Evolutionary conservation across 2,329 filamentous ascomycete genomes (phyloP).

Genomic region (Chrysosporium queenslandicum): DNA sequence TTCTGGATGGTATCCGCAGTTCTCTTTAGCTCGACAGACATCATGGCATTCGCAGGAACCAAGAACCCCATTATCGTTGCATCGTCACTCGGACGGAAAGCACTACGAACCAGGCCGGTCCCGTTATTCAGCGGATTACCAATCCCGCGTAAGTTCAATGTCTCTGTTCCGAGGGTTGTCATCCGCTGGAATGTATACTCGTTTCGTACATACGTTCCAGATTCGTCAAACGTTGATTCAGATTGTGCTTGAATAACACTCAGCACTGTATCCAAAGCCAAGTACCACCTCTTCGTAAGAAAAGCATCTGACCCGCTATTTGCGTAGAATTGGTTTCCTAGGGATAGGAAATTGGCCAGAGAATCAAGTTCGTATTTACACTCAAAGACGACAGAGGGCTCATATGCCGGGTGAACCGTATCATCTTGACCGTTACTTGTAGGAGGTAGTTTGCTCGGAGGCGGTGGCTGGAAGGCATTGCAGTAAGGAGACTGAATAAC

Average conservation of each 20-base stretch:
- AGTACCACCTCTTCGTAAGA: slow-evolving; percentile 65
- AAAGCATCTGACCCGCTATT: slow-evolving; percentile 70
- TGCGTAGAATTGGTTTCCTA: slow-evolving; percentile 78
- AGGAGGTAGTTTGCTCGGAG: slow-evolving; percentile 62
- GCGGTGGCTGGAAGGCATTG: slow-evolving; percentile 94
- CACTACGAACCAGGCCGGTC: slow-evolving; percentile 78
- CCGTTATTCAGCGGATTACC: slow-evolving; percentile 84
- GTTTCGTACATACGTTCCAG: slow-evolving; percentile 57
- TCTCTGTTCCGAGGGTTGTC: slow-evolving; percentile 80
- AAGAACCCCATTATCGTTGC: slow-evolving; percentile 90
- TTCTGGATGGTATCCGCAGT: slow-evolving; percentile 59
- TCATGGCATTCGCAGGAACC: slow-evolving; percentile 93
- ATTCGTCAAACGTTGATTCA: slow-evolving; percentile 65
- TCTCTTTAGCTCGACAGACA: slow-evolving; percentile 75
- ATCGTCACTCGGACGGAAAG: slow-evolving; percentile 91
- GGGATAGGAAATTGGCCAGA: slow-evolving; percentile 75
- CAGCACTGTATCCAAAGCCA: slow-evolving; percentile 65
- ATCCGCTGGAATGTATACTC: slow-evolving; percentile 77
- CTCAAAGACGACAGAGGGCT: slow-evolving; percentile 79
- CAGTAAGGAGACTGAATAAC: slow-evolving; percentile 93
- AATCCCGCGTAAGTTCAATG: slow-evolving; percentile 66
- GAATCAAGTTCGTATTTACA: slow-evolving; percentile 99
- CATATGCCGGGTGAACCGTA: slow-evolving; percentile 73
- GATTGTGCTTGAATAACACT: slow-evolving; percentile 68
- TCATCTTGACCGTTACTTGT: slow-evolving; percentile 75